Percentiles rank a stretch among this genome's conserved stretches.
phyloP scores from a whole-genome alignment of 1,284 basidiomycete genomes.

The Ustilago cynodontis region DNA sequence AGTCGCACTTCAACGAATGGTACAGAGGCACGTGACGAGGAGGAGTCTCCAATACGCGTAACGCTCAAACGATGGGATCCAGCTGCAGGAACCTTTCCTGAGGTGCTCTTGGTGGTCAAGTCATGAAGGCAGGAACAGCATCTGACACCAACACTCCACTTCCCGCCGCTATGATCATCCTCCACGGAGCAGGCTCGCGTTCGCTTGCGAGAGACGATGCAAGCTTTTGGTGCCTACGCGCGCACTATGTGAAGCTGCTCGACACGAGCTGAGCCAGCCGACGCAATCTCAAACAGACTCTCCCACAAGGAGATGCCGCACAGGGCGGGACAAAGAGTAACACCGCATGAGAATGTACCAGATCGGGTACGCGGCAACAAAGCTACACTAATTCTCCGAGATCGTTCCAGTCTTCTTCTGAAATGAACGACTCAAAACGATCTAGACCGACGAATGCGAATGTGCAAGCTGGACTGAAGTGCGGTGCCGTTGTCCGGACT shows the following conservation, averaged over 20 bases:
- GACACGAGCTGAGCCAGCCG: not conserved
- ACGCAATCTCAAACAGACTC: not conserved
- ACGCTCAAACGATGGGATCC: constrained; percentile 59
- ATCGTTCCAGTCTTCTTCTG: too few species aligned
- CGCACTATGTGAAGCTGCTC: constrained; percentile 26
- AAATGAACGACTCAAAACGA: too few species aligned
- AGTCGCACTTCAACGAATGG: constrained; percentile 11
- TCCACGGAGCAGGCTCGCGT: constrained; percentile 4
- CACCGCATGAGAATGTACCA: not conserved
- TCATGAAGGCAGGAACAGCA: constrained; percentile 13
- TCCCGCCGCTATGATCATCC: not conserved
- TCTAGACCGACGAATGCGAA: too few species aligned
- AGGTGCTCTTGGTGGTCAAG: constrained; percentile 60
- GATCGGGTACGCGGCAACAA: not conserved
- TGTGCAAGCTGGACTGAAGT: not conserved
- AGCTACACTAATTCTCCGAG: constrained; percentile 21
- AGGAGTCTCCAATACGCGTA: constrained; percentile 26
- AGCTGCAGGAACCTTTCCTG: constrained; percentile 56
- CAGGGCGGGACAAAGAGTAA: not conserved
- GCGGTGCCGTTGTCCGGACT: not conserved
- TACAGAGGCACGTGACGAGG: constrained; percentile 4
- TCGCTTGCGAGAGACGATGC: constrained; percentile 31
- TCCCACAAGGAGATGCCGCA: not conserved
- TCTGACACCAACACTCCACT: constrained; percentile 18
- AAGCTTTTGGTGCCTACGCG: constrained; percentile 44